phyloP scores from a whole-genome alignment of 2,329 filamentous ascomycete species.

The Epicoccum nigrum region DNA sequence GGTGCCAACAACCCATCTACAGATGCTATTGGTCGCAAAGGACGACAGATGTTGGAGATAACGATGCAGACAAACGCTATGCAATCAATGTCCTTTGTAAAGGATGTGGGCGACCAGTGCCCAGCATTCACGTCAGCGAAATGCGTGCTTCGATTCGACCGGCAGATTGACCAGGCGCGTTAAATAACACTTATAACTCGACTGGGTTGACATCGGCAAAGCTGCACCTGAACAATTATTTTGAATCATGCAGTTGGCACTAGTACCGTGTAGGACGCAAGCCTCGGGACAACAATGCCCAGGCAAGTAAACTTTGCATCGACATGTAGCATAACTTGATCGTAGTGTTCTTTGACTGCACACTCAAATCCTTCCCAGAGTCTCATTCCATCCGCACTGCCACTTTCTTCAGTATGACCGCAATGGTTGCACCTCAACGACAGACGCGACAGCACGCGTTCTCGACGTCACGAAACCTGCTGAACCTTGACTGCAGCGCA shows the following conservation, averaged over 20 bases:
- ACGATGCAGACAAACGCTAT: no score
- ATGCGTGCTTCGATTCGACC: not conserved
- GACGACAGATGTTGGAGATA: no score
- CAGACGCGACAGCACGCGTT: conserved; percentile 17
- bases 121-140: no score
- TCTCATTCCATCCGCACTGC: not conserved
- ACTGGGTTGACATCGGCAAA: not conserved
- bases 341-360: conserved; percentile 1
- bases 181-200: not conserved
- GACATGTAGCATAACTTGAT: not conserved
- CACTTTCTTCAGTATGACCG: not conserved
- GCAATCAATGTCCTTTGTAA: no score
- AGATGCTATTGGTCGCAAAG: no score
- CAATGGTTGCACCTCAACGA: conserved; percentile 17
- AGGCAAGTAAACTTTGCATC: conserved; percentile 14
- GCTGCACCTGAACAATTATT: not conserved
- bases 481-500: conserved; percentile 31
- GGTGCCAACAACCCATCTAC: no score
- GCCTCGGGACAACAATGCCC: conserved; percentile 5
- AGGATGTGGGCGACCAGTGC: no score
- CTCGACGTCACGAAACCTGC: conserved; percentile 19
- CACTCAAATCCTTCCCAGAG: not conserved
- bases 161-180: not conserved
- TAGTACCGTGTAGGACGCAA: conserved; percentile 5
- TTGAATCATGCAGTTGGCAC: not conserved